phyloP scores from a whole-genome alignment of 2,329 filamentous ascomycete species.

The Chaetomium globosum region DNA sequence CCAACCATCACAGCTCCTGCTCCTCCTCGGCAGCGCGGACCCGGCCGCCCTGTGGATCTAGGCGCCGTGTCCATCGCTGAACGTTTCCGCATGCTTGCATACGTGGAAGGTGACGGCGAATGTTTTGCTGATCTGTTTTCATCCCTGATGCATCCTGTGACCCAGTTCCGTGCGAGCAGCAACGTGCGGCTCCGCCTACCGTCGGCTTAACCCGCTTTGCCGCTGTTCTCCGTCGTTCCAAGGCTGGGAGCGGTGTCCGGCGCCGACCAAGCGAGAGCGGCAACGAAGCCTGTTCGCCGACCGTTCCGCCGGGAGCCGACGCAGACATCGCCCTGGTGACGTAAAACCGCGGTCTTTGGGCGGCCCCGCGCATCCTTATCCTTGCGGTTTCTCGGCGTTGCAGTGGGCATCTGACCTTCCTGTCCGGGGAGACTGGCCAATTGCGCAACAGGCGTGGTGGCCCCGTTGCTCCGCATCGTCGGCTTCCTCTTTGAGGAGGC shows the following conservation, averaged over 20 bases:
- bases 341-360: conserved; percentile 28
- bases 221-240: conserved; percentile 20
- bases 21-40: conserved; percentile 1
- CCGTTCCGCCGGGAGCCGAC: conserved; percentile 25
- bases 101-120: not conserved
- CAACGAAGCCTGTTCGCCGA: conserved; percentile 7
- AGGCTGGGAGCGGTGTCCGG: conserved; percentile 7
- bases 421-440: conserved; percentile 16
- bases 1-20: not conserved
- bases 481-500: not conserved
- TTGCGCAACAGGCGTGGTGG: not conserved
- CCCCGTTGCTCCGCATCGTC: conserved; percentile 14
- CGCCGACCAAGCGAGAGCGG: conserved; percentile 11
- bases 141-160: conserved; percentile 16
- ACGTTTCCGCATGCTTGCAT: not conserved
- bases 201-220: conserved; percentile 28
- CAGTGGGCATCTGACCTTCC: conserved; percentile 28
- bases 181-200: conserved; percentile 28
- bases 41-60: not conserved
- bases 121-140: not conserved
- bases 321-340: conserved; percentile 24
- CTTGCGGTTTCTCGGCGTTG: conserved; percentile 7
- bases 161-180: conserved; percentile 11
- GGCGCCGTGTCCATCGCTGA: not conserved
- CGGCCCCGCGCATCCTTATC: conserved; percentile 2